These are phyloP conservation scores for Croton laevigatus DNA, from an alignment of 441 rosid genomes.

Conservation along the genomic window DNA sequence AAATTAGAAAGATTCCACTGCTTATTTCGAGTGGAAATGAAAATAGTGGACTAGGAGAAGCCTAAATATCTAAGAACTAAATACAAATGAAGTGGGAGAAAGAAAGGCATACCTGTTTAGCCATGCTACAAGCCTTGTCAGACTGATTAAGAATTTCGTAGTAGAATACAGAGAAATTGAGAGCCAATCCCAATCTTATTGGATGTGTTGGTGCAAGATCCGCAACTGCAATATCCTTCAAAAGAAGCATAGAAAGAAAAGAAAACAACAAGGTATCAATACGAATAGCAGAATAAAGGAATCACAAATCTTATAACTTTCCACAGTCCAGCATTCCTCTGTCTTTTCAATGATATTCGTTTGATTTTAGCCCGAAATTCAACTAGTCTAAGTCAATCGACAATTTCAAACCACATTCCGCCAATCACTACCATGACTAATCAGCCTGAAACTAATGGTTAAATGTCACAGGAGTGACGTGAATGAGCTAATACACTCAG, in stretches of 20 bases:
- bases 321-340: not conserved
- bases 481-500: not conserved
- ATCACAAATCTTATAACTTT: not conserved
- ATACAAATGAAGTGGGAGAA: not conserved
- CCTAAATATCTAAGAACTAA: too few relatives aligned
- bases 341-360: not conserved
- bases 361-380: not conserved
- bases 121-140: slow-evolving; percentile 90
- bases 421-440: not conserved
- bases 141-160: slow-evolving; percentile 85
- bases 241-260: not conserved
- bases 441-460: not conserved
- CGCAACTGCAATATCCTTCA: slow-evolving; percentile 60
- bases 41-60: too few relatives aligned
- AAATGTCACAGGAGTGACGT: too few relatives aligned
- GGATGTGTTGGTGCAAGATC: slow-evolving; percentile 94
- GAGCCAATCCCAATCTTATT: slow-evolving; percentile 72
- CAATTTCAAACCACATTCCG: not conserved
- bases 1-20: not conserved
- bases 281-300: not conserved
- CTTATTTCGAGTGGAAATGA: too few relatives aligned
- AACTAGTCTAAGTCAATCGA: not conserved
- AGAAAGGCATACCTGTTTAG: slow-evolving; percentile 55
- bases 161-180: slow-evolving; percentile 85
- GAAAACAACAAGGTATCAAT: not conserved